A percentile compares a stretch with the other conserved stretches of the same genome.
Evolutionary conservation across 208 protist genomes (phyloP).

Genomic region (Acanthamoeba triangularis): DNA sequence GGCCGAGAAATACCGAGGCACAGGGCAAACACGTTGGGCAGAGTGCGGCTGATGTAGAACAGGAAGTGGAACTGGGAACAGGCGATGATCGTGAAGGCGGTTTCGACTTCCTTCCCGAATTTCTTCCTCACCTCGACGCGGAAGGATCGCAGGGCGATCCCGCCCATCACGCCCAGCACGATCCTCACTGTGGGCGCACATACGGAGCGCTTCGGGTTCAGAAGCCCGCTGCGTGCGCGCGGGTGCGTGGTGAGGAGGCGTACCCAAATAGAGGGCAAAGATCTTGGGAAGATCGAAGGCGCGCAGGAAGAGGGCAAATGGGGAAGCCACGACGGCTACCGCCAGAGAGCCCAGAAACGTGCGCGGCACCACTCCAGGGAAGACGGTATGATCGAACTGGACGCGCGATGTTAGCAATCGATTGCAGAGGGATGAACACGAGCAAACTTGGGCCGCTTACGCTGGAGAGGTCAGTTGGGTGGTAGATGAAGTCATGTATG

Average conservation of each 20-base stretch:
- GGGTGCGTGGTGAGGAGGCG: no score
- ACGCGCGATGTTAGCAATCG: neutral
- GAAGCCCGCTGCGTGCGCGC: neutral
- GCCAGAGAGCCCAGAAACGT: conserved; percentile 94
- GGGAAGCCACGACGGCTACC: conserved; percentile 80
- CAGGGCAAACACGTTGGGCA: conserved; percentile 96
- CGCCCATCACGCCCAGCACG: conserved; percentile 67
- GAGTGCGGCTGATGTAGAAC: conserved; percentile 94
- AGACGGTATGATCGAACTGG: conserved; percentile 95
- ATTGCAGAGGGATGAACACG: no score
- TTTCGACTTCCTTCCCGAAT: conserved; percentile 73
- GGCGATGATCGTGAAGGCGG: conserved; percentile 84
- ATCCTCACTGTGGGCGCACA: conserved; percentile 50
- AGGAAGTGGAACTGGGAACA: conserved; percentile 94
- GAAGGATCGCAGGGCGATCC: conserved; percentile 27
- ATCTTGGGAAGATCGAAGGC: conserved; percentile 29
- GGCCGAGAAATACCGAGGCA: neutral
- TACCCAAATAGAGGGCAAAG: conserved; percentile 56
- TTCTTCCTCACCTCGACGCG: conserved; percentile 13
- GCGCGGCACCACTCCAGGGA: conserved; percentile 96
- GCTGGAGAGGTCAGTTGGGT: conserved; percentile 78
- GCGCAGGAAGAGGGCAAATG: conserved; percentile 75
- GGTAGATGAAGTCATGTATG: conserved; percentile 95
- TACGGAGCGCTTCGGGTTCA: neutral
- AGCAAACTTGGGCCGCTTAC: conserved; percentile 38